Evolutionary conservation across 805 yeast genomes (phyloP).

Genomic region (Suhomyces xylopsoci): DNA sequence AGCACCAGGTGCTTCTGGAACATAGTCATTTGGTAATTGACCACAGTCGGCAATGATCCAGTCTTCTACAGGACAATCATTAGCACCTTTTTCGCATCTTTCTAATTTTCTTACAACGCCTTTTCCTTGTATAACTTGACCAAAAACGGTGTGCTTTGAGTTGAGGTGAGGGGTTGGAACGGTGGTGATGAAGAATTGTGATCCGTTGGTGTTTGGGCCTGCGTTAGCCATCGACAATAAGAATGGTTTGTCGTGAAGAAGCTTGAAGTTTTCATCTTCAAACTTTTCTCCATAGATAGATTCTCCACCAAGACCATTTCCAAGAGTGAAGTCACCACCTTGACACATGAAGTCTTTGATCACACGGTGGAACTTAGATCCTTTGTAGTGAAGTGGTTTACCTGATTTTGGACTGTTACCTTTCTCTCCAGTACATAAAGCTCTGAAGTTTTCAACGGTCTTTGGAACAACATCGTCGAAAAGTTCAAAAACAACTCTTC

Average conservation of each 20-base stretch:
- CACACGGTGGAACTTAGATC: conserved; percentile 89
- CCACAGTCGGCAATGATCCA: conserved; percentile 81
- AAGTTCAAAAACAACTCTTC: conserved; percentile 77
- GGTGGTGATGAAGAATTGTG: conserved; percentile 92
- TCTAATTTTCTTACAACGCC: conserved; percentile 78
- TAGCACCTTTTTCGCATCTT: conserved; percentile 56
- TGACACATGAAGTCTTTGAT: conserved; percentile 89
- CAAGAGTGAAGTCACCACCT: conserved; percentile 74
- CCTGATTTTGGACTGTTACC: conserved; percentile 58
- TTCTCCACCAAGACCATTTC: conserved; percentile 43
- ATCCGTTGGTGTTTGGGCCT: conserved; percentile 93
- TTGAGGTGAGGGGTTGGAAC: conserved; percentile 92
- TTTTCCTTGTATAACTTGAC: conserved; percentile 80
- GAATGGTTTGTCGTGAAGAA: conserved; percentile 79
- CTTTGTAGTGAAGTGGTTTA: conserved; percentile 69
- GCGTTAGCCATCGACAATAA: conserved; percentile 95
- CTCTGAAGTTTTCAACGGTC: conserved; percentile 87
- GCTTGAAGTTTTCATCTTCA: conserved; percentile 84
- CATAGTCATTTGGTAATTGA: conserved; percentile 59
- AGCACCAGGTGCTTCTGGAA: conserved; percentile 43
- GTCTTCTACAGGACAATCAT: conserved; percentile 69
- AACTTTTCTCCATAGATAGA: conserved; percentile 52
- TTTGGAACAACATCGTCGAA: conserved; percentile 74
- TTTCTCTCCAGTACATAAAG: conserved; percentile 85
- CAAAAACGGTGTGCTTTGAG: conserved; percentile 95